Evolutionary conservation across 108 stramenopile genomes (phyloP), one percentile per base, ranked within the genome.

Genomic region (Nannochloropsis oceanica): DNA sequence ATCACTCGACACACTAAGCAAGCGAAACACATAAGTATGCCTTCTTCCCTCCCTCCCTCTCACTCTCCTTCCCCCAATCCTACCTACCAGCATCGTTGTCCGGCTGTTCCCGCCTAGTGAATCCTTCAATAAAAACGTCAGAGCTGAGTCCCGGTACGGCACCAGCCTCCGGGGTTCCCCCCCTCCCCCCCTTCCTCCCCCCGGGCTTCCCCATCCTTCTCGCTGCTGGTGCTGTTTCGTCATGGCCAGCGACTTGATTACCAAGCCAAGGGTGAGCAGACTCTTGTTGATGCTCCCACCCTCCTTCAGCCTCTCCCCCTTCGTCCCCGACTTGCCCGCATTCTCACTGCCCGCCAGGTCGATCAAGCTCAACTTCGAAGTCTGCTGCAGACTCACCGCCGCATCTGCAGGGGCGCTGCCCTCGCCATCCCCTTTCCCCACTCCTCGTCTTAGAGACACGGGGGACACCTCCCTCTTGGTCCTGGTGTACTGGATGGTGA

Each of bases 301-400:
- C 85, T 97, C 97, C 91, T 96, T 96, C 86, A 95, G 95, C 27
- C 97, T 93, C 44, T 95, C 93, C 8, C 99, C 99, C 13, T 94
- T 94, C 2, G 97, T 97, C 18, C 92, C 92, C 26, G 92, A 92
- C 24, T 89, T 91, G 24, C 87, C 87, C 20, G 83, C 90, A 13
- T 88, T 80, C 85, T 93, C 92, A 13, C 87, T 89, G 0, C 92
- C 92, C 0, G 92, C 92, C 11, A 93, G 80, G 27, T 93, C 92
- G 8, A 93, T 92, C 27, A 93, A 84, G 50, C 89, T 91, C 2
- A 93, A 79, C 86, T 90, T 90, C 22, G 92, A 83, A 25, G 80
- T 81, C 26, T 26, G 25, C 85, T 86, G 24, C 8, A 81, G 14
- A 14, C 50, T 83, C 13, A 91, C 83, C 22, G 10, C 59, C 22